Evolutionary conservation across 352 stramenopile genomes (phyloP).

Genomic region (Nothophytophthora sp.): DNA sequence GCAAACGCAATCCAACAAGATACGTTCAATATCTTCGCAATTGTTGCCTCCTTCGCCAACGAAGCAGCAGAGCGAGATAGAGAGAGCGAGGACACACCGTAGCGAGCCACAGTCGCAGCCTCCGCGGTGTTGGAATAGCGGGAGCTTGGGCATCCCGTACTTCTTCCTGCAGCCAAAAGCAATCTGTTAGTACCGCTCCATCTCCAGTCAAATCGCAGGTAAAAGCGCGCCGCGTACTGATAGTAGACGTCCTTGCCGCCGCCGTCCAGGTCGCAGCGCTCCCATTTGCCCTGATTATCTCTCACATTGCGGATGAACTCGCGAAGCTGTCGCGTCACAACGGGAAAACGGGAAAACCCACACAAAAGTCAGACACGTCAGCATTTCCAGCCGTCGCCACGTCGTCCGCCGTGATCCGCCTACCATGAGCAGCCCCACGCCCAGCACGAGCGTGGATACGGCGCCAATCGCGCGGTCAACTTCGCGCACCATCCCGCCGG

Average conservation of each 20-base stretch:
- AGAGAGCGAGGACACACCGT: too few relatives aligned
- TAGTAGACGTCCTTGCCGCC: conserved; percentile 74
- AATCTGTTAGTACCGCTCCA: background rate
- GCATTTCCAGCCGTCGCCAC: background rate
- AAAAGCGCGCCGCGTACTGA: conserved; percentile 38
- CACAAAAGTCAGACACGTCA: conserved; percentile 5
- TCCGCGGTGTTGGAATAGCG: conserved; percentile 75
- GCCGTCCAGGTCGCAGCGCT: conserved; percentile 46
- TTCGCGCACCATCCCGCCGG: conserved; percentile 66
- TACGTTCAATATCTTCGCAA: too few relatives aligned
- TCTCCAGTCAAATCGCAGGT: background rate
- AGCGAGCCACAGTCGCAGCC: conserved; percentile 72
- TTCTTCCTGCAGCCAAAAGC: conserved; percentile 54
- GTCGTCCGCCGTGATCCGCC: conserved; percentile 10
- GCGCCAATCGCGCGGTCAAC: conserved; percentile 80
- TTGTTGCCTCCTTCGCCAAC: too few relatives aligned
- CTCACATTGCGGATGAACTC: conserved; percentile 60
- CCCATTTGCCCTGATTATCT: conserved; percentile 52
- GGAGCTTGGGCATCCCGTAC: conserved; percentile 68
- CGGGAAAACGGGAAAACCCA: conserved; percentile 1
- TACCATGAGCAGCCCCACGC: conserved; percentile 72
- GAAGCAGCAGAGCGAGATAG: too few relatives aligned
- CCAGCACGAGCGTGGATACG: conserved; percentile 74
- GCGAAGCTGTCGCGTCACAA: conserved; percentile 37
- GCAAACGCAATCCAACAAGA: too few relatives aligned